Evolutionary conservation across 345 rosid genomes (phyloP).

Genomic region (Toxicodendron radicans): DNA sequence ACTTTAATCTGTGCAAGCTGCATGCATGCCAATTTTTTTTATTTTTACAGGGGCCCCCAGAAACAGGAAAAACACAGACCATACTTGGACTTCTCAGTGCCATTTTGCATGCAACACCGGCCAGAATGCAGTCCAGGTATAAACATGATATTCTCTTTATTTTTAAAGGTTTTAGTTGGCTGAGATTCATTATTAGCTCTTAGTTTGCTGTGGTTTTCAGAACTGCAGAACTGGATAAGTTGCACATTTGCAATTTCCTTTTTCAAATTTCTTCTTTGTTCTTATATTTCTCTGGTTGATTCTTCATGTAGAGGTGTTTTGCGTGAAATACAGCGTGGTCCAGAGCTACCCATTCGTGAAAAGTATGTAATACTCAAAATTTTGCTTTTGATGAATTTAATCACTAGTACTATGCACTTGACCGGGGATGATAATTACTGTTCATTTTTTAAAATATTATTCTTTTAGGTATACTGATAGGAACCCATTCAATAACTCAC

Average conservation of each 20-base stretch:
- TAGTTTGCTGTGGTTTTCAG: neutral
- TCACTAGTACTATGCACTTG: neutral
- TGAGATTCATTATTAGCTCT: neutral
- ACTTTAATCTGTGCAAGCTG: slow-evolving; percentile 15
- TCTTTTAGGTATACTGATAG: neutral
- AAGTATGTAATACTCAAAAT: slow-evolving; percentile 50
- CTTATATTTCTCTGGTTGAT: slow-evolving; percentile 8
- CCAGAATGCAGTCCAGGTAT: slow-evolving; percentile 69
- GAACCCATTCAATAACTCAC: too few species aligned
- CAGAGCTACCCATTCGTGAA: slow-evolving; percentile 63
- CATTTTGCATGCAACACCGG: slow-evolving; percentile 93
- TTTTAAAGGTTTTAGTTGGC: slow-evolving; percentile 8
- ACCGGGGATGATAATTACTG: neutral
- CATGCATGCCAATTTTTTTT: slow-evolving; percentile 10
- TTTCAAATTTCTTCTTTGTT: neutral
- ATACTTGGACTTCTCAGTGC: slow-evolving; percentile 95
- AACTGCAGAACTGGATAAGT: neutral
- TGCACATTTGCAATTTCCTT: neutral
- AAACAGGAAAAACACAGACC: slow-evolving; percentile 98
- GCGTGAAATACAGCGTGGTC: slow-evolving; percentile 45
- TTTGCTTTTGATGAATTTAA: neutral
- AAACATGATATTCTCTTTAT: slow-evolving; percentile 12
- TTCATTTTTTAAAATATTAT: neutral
- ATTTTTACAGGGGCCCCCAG: slow-evolving; percentile 92
- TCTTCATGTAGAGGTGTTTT: slow-evolving; percentile 46